Conservation (phyloP, 495 filamentous ascomycete species). For the Lindgomyces ingoldianus region DNA sequence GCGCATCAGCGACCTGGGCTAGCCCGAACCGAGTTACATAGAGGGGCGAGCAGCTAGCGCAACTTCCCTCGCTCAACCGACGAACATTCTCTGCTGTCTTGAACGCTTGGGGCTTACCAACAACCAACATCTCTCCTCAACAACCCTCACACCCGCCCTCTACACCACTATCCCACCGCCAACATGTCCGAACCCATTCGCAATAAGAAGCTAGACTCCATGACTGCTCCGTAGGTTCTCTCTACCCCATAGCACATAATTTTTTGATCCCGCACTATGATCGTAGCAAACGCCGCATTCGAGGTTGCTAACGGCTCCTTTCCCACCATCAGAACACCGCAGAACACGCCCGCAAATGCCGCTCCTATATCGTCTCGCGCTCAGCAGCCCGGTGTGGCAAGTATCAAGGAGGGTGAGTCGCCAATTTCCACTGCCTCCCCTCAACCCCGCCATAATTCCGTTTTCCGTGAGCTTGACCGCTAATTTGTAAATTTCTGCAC, state of each 20-base stretch:
- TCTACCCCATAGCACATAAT: slow-evolving; percentile 13
- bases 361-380: slow-evolving; percentile 98
- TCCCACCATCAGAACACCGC: slow-evolving; percentile 68
- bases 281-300: slow-evolving; percentile 21
- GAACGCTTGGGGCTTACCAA: slow-evolving; percentile 19
- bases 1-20: background rate
- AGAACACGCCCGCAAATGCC: slow-evolving; percentile 91
- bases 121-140: slow-evolving; percentile 30
- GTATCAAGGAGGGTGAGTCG: slow-evolving; percentile 88
- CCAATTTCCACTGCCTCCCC: background rate
- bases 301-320: slow-evolving; percentile 25
- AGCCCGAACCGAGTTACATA: slow-evolving; percentile 26
- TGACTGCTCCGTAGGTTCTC: slow-evolving; percentile 76
- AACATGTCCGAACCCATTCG: slow-evolving; percentile 88
- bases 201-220: slow-evolving; percentile 78
- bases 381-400: slow-evolving; percentile 89
- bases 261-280: slow-evolving; percentile 14
- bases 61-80: slow-evolving; percentile 28
- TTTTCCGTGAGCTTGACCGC: slow-evolving; percentile 32
- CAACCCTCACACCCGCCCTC: background rate
- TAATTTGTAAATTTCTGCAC: slow-evolving; percentile 31
- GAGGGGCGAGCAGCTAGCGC: slow-evolving; percentile 35
- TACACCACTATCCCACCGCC: slow-evolving; percentile 20
- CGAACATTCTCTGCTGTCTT: slow-evolving; percentile 34
- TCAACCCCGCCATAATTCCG: slow-evolving; percentile 5